These are phyloP conservation scores for Curvularia eragrostidis DNA, from an alignment of 2,329 filamentous ascomycete species.

Conservation along the genomic window DNA sequence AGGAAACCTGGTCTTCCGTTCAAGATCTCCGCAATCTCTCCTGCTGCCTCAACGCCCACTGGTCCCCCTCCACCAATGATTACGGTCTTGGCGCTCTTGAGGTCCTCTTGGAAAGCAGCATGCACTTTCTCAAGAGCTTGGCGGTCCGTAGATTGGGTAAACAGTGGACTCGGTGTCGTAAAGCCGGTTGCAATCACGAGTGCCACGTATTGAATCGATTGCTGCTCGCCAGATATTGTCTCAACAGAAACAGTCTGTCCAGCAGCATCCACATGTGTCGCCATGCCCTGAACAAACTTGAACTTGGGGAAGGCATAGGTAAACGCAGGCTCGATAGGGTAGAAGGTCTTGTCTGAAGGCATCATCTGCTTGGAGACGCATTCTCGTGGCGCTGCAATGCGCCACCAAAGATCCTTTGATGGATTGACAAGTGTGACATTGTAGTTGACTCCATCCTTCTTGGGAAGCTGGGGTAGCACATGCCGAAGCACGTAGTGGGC, in stretches of 20 bases:
- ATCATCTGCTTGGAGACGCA: constrained; percentile 60
- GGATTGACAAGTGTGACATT: constrained; percentile 64
- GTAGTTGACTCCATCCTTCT: constrained; percentile 51
- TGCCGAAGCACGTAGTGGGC: constrained; percentile 49
- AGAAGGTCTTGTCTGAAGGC: constrained; percentile 57
- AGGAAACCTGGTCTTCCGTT: constrained; percentile 49
- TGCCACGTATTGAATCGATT: constrained; percentile 57
- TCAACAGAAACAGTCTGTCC: constrained; percentile 53
- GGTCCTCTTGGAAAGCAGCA: constrained; percentile 45
- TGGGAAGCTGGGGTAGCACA: constrained; percentile 43
- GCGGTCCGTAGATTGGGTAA: constrained; percentile 51
- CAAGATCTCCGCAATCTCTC: constrained; percentile 56
- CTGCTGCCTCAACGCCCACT: constrained; percentile 59
- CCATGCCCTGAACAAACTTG: constrained; percentile 60
- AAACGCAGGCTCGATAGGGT: constrained; percentile 61
- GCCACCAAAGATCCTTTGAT: constrained; percentile 62
- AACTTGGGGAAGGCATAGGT: constrained; percentile 58
- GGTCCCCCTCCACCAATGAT: constrained; percentile 59
- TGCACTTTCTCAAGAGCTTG: constrained; percentile 41
- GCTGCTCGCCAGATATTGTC: constrained; percentile 43
- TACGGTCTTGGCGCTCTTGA: constrained; percentile 53
- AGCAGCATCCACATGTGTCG: constrained; percentile 56
- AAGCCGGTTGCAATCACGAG: constrained; percentile 65
- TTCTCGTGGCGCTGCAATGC: constrained; percentile 61
- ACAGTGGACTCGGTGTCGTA: constrained; percentile 55